phyloP scores from a whole-genome alignment of 2,329 filamentous ascomycete species.

The Chaetothyriales sp. region DNA sequence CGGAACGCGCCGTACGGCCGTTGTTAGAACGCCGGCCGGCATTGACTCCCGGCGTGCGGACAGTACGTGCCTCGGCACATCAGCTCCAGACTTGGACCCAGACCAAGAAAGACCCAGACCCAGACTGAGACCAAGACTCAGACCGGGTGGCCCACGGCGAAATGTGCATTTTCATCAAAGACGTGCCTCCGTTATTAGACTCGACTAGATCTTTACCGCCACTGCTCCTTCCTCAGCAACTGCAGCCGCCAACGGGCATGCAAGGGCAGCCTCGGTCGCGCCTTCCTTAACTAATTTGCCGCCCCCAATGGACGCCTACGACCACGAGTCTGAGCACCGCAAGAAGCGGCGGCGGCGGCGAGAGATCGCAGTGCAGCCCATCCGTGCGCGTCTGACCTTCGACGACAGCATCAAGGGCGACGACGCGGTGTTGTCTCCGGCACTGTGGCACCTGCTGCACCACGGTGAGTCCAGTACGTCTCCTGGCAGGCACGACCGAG shows the following conservation, averaged over 20 bases:
- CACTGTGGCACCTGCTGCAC: constrained; percentile 46
- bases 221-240: not conserved
- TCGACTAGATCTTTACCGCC: not conserved
- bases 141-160: too few species aligned
- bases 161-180: too few species aligned
- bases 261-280: not conserved
- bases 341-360: constrained; percentile 39
- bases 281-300: not conserved
- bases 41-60: too few species aligned
- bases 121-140: too few species aligned
- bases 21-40: too few species aligned
- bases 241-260: not conserved
- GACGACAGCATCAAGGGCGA: constrained; percentile 78
- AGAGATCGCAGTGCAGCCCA: constrained; percentile 36
- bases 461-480: not conserved
- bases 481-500: not conserved
- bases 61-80: too few species aligned
- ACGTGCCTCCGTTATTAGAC: not conserved
- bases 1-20: too few species aligned
- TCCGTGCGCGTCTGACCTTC: constrained; percentile 67
- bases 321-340: constrained; percentile 31
- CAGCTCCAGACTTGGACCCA: too few species aligned
- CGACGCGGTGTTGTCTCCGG: constrained; percentile 71
- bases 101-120: too few species aligned
- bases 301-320: constrained; percentile 31